Evolutionary conservation across 1,139 yeast genomes (phyloP), one percentile per base, ranked within the genome.

Genomic region (Geotrichum aggregatum): DNA sequence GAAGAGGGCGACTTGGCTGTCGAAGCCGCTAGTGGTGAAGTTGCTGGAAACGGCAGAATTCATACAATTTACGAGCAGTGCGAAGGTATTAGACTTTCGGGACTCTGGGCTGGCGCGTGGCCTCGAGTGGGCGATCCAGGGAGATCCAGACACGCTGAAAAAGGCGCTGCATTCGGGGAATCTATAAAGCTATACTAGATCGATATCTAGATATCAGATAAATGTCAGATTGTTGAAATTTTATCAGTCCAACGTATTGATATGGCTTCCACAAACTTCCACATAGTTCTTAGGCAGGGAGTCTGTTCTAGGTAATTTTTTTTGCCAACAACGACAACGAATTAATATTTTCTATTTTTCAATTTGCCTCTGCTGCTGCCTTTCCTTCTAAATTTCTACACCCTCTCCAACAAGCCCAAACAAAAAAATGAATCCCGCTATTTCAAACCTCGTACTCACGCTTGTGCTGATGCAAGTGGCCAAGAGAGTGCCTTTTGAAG

Each of bases 381-480:
- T 13, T 33, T 33, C 11, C 21, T 39, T 18, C 30, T 13, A n/a
- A n/a, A n/a, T n/a, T n/a, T 18, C 35, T 2, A 14, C 14, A 26
- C 14, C 16, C 18, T 10, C 35, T 21, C 34, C 45, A 40, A 40
- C 21, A 22, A n/a, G 21, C n/a, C n/a, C n/a, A 24, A 10, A 11
- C 21, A 14, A 19, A 35, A 22, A 40, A 14, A 66, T 63, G 59
- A 87, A 87, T 68, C 94, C 98, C 49, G 95, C 95, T 63, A 76
- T 89, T 60, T 74, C 89, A 62, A 91, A 92, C 75, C 75, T 92
- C 66, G 87, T 78, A 63, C 74, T 92, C 80, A 91, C 91, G 96
- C 85, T 92, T 69, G 84, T 84, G 77, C 87, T 88, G 89, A 92
- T 89, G 97, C 98, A 91, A 74, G 86, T 89, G 59, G 82, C 97